Conservation (phyloP, 169 alveolate species). For the Fabrea salina region DNA sequence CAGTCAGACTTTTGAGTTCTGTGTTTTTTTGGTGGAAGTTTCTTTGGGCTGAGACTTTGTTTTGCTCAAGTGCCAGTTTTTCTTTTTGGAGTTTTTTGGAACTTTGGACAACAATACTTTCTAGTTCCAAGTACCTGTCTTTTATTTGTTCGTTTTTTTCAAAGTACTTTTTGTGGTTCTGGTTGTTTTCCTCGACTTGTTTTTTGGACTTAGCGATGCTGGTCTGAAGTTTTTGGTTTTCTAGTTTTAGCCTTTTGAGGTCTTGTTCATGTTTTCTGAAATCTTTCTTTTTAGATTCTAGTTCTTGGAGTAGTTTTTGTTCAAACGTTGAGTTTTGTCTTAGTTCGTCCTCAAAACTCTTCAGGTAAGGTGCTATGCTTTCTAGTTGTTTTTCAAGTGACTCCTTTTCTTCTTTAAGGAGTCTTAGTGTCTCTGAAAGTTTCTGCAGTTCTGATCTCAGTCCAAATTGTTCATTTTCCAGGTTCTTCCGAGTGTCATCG, state of each 20-base stretch:
- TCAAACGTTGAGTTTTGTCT: background rate
- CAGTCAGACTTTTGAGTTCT: background rate
- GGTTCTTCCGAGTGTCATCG: slow-evolving; percentile 56
- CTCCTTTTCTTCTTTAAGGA: background rate
- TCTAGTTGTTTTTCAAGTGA: slow-evolving; percentile 13
- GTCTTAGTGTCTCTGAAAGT: slow-evolving; percentile 29
- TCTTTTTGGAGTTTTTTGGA: slow-evolving; percentile 8
- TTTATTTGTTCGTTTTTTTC: slow-evolving; percentile 22
- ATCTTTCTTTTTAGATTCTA: slow-evolving; percentile 25
- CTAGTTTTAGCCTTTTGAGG: slow-evolving; percentile 14
- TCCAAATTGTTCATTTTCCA: slow-evolving; percentile 41
- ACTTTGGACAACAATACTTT: background rate
- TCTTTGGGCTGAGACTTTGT: background rate
- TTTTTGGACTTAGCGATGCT: slow-evolving; percentile 26
- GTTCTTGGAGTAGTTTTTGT: slow-evolving; percentile 26
- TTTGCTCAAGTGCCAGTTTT: slow-evolving; percentile 24
- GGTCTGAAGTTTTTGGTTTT: background rate
- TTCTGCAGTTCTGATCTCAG: slow-evolving; percentile 35
- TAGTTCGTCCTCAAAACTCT: background rate
- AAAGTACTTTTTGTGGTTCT: slow-evolving; percentile 22
- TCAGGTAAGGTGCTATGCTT: too few species aligned
- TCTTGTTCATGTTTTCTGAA: slow-evolving; percentile 28
- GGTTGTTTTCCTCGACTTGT: too few species aligned
- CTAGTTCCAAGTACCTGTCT: slow-evolving; percentile 19
- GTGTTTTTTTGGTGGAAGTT: background rate